Evolutionary conservation across 2,329 filamentous ascomycete species (phyloP).

Genomic region (Colletotrichum sojae): DNA sequence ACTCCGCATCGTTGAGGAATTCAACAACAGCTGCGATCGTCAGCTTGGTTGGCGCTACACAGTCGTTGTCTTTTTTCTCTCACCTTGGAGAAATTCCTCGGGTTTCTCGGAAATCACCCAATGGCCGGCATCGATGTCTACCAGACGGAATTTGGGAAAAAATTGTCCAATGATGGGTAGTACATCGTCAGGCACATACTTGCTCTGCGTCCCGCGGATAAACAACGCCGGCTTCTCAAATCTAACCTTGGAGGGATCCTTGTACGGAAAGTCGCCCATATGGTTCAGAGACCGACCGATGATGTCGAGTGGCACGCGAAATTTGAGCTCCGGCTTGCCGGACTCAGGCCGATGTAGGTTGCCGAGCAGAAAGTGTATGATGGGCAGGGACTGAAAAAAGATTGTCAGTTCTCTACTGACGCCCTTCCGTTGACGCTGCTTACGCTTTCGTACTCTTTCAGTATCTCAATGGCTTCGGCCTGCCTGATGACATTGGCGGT

Average conservation of each 20-base stretch:
- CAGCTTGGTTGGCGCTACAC: conserved; percentile 4
- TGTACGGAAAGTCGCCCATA: conserved; percentile 92
- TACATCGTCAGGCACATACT: conserved; percentile 85
- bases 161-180: conserved; percentile 85
- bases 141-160: conserved; percentile 82
- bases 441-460: conserved; percentile 80
- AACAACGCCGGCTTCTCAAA: conserved; percentile 88
- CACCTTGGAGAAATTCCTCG: conserved; percentile 81
- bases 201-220: conserved; percentile 81
- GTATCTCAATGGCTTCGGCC: conserved; percentile 84
- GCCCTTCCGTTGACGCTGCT: conserved; percentile 25
- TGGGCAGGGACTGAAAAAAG: conserved; percentile 71
- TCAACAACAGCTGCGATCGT: conserved; percentile 70
- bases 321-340: conserved; percentile 72
- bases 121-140: conserved; percentile 84
- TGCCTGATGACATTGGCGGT: conserved; percentile 76
- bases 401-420: neutral
- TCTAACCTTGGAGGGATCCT: conserved; percentile 74
- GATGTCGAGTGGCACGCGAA: conserved; percentile 83
- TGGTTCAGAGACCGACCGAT: conserved; percentile 78
- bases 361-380: conserved; percentile 92
- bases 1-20: conserved; percentile 68
- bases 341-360: conserved; percentile 76
- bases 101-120: conserved; percentile 94
- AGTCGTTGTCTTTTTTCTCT: conserved; percentile 43